Evolutionary conservation across 2,329 filamentous ascomycete species (phyloP).

Genomic region (Emergomyces orientalis): DNA sequence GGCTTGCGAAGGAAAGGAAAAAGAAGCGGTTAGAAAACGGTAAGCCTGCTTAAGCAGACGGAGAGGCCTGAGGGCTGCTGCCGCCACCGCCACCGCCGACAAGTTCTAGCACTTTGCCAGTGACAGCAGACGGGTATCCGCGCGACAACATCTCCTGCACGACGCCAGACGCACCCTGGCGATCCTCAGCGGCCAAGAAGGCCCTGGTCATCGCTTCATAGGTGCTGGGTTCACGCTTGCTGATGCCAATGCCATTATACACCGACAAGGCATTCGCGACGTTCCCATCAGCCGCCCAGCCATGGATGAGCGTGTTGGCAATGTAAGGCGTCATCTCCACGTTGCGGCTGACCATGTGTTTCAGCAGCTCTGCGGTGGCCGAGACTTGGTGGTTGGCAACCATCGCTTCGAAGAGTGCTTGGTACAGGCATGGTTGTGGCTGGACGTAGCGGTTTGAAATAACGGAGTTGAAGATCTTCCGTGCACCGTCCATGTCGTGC

Average conservation of each 20-base stretch:
- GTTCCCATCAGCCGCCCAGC: slow-evolving; percentile 79
- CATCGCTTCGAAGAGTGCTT: slow-evolving; percentile 94
- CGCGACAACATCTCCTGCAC: slow-evolving; percentile 85
- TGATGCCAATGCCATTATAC: slow-evolving; percentile 66
- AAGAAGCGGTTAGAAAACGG: slow-evolving; percentile 9
- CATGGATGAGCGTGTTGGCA: slow-evolving; percentile 94
- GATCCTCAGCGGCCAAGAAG: slow-evolving; percentile 74
- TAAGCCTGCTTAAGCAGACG: slow-evolving; percentile 10
- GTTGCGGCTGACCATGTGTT: slow-evolving; percentile 61
- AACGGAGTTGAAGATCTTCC: slow-evolving; percentile 71
- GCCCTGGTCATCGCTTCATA: slow-evolving; percentile 98
- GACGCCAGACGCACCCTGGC: slow-evolving; percentile 63
- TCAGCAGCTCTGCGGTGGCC: slow-evolving; percentile 64
- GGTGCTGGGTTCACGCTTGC: slow-evolving; percentile 87
- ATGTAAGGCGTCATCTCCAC: slow-evolving; percentile 95
- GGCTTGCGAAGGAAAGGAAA: neutral
- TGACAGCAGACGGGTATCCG: slow-evolving; percentile 84
- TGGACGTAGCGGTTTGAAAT: slow-evolving; percentile 57
- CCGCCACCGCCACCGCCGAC: slow-evolving; percentile 44
- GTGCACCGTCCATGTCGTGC: slow-evolving; percentile 80
- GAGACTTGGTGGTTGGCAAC: slow-evolving; percentile 84
- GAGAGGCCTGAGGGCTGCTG: slow-evolving; percentile 6
- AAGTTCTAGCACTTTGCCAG: slow-evolving; percentile 86
- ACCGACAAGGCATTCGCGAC: slow-evolving; percentile 68
- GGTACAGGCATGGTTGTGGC: slow-evolving; percentile 79